Conservation (phyloP, 495 filamentous ascomycete species). For the Hypoxylon perforatum region DNA sequence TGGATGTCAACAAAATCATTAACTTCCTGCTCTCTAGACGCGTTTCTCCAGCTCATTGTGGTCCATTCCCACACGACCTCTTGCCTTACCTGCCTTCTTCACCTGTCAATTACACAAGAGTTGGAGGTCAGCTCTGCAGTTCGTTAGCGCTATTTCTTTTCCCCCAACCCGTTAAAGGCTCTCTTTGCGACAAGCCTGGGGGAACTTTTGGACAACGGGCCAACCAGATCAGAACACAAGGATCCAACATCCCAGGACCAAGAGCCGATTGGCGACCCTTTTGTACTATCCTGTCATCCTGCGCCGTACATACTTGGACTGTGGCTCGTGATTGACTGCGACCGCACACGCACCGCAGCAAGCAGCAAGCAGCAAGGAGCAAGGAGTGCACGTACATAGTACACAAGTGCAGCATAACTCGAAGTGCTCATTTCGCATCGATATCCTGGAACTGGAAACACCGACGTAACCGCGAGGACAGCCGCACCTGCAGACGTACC, state of each 20-base stretch:
- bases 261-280: constrained; percentile 39
- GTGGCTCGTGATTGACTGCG: constrained; percentile 36
- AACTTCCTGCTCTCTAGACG: no score
- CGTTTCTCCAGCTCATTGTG: not conserved
- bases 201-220: constrained; percentile 12
- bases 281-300: constrained; percentile 32
- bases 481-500: constrained; percentile 7
- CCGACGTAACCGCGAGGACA: constrained; percentile 28
- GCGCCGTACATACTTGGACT: constrained; percentile 32
- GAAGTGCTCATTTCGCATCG: constrained; percentile 36
- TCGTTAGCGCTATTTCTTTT: constrained; percentile 38
- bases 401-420: constrained; percentile 13
- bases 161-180: constrained; percentile 26
- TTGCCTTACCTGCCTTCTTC: constrained; percentile 17
- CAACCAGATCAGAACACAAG: constrained; percentile 42
- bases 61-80: constrained; percentile 30
- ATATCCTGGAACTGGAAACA: constrained; percentile 33
- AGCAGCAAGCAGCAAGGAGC: no score
- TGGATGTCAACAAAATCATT: no score
- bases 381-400: not conserved
- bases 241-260: constrained; percentile 37
- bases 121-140: constrained; percentile 42
- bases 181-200: constrained; percentile 22
- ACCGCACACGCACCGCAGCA: constrained; percentile 14
- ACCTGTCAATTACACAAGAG: constrained; percentile 24